Evolutionary conservation across 805 yeast genomes (phyloP), one percentile per base, ranked within the genome.

Genomic region (Priceomyces melissophilus): DNA sequence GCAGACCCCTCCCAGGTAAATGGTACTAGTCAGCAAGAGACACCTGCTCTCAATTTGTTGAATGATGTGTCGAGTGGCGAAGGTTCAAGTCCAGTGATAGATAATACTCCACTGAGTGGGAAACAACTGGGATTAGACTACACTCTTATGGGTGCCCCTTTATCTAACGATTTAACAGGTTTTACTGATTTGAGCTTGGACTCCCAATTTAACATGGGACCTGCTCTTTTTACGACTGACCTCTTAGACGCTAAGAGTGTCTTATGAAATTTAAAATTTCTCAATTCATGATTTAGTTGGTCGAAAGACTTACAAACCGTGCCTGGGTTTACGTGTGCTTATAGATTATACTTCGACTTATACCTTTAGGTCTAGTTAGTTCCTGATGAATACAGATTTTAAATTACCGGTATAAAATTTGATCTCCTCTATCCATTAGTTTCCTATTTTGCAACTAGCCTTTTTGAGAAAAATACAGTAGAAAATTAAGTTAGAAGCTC

Each of bases 161-260:
- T 16, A 30, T 25, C 30, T 23, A 34, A 39, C 30, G 42, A 39
- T 9, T 39, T 39, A 15, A 29, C 37, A 13, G 34, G 29, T 12
- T 34, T 39, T 17, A 13, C 25, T 35, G 42, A 39, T 15, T 16
- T 31, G 4, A 39, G 26, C 27, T 20, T 15, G 10, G 42, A 35
- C 16, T 30, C 28, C 30, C 42, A 39, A 39, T 30, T 23, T 13
- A 15, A 17, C 13, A 8, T 15, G 27, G 29, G n/a, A 39, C 35
- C n/a, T 36, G 36, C 15, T 35, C 30, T 10, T 10, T 36, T 35
- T 16, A 17, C 37, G 14, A 25, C 3, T 25, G 38, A 40, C 30
- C 16, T 37, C 14, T 10, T 32, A 15, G 26, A 32, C 32, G n/a
- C 35, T 16, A 16, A 25, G 15, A 15, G 23, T 28, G 20, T 13